phyloP scores from a whole-genome alignment of 257 asterid species.

The Echites panduratus region DNA sequence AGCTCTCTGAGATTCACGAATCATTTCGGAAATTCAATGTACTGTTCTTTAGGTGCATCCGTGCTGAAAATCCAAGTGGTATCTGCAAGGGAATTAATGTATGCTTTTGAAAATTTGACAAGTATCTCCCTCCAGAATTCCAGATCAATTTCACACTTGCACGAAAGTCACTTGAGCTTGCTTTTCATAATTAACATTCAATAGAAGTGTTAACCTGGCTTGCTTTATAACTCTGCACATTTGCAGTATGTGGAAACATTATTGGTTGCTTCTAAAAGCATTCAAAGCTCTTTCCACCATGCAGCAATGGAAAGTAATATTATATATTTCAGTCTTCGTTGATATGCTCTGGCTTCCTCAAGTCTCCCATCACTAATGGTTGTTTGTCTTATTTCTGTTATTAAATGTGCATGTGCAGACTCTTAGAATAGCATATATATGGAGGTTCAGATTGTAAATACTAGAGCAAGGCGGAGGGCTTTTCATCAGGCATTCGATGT shows the following conservation, averaged over 20 bases:
- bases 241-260: neutral
- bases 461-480: constrained; percentile 28
- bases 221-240: neutral
- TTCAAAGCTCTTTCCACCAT: neutral
- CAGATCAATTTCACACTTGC: constrained; percentile 4
- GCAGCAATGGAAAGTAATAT: neutral
- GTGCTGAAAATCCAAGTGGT: constrained; percentile 17
- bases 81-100: constrained; percentile 12
- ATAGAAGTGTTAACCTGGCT: neutral
- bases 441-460: constrained; percentile 18
- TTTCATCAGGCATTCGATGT: constrained; percentile 20
- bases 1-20: constrained; percentile 16
- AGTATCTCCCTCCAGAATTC: neutral
- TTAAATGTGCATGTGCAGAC: neutral
- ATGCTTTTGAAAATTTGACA: neutral
- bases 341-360: neutral
- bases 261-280: neutral
- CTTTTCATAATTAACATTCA: neutral
- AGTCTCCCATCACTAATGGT: neutral
- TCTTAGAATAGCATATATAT: neutral
- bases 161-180: neutral
- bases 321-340: neutral
- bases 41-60: constrained; percentile 23
- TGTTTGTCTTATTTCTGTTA: neutral
- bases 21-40: constrained; percentile 26